Conservation (phyloP, 1,139 yeast species). For the Blastobotrys buckinghamii region DNA sequence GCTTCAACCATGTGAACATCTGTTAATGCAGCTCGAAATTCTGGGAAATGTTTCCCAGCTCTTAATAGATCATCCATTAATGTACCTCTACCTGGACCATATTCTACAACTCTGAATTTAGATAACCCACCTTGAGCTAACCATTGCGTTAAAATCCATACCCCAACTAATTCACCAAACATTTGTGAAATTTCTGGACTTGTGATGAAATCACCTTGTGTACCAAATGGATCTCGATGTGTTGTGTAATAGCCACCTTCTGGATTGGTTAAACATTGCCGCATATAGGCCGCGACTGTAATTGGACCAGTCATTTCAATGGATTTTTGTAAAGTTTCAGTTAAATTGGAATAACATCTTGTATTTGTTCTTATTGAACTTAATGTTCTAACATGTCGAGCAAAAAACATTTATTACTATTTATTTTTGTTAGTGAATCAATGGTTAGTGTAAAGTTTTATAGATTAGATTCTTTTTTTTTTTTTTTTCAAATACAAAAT, state of each 20-base stretch:
- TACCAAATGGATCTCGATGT: conserved; percentile 66
- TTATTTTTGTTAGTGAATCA: too few species aligned
- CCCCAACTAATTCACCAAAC: conserved; percentile 81
- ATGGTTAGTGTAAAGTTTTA: too few species aligned
- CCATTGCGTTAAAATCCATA: conserved; percentile 61
- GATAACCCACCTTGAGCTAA: conserved; percentile 48
- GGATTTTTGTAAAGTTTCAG: conserved; percentile 25
- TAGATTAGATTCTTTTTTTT: too few species aligned
- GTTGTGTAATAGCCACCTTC: conserved; percentile 77
- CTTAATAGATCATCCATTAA: conserved; percentile 60
- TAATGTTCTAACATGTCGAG: too few species aligned
- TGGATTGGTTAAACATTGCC: conserved; percentile 78
- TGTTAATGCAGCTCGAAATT: conserved; percentile 28
- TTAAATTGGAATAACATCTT: background rate
- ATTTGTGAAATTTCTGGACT: conserved; percentile 85
- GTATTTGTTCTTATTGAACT: too few species aligned
- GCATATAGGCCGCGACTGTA: conserved; percentile 67
- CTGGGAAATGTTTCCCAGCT: conserved; percentile 27
- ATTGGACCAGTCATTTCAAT: conserved; percentile 74
- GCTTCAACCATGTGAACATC: conserved; percentile 64
- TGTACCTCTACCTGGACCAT: conserved; percentile 87
- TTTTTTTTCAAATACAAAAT: background rate
- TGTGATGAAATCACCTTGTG: conserved; percentile 70
- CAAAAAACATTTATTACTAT: too few species aligned
- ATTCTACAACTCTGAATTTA: conserved; percentile 58